A percentile compares a stretch with the other conserved stretches of the same genome.
These are phyloP conservation scores for Lactarius sanguifluus DNA, from an alignment of 768 basidiomycete genomes.

Conservation along the genomic window DNA sequence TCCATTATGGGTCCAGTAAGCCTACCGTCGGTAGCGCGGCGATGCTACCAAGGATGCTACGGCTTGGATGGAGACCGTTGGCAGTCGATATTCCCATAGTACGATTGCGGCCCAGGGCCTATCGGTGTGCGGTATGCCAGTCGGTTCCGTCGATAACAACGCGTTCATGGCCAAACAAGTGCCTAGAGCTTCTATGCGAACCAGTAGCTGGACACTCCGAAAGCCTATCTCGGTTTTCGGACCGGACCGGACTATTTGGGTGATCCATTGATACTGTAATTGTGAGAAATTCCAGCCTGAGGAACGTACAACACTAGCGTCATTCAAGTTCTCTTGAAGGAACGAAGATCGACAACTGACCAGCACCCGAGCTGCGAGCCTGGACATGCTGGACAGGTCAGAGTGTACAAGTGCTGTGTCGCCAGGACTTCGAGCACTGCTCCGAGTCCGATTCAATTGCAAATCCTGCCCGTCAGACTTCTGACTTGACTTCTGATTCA, in stretches of 20 bases:
- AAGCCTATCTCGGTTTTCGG: background rate
- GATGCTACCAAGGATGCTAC: no score
- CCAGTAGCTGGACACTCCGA: background rate
- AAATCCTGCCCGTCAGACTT: no score
- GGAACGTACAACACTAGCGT: background rate
- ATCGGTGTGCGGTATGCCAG: background rate
- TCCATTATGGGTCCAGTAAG: no score
- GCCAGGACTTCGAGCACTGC: no score
- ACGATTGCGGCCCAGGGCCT: background rate
- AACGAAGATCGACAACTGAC: background rate
- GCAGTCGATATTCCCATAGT: background rate
- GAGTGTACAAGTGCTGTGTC: no score
- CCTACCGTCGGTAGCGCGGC: background rate
- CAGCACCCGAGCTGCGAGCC: background rate
- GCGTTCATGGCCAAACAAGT: background rate
- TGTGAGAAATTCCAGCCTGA: background rate
- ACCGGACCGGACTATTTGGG: background rate
- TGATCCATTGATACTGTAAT: background rate
- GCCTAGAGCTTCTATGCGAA: background rate
- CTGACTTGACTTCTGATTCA: no score
- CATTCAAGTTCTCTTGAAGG: background rate
- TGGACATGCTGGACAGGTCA: no score
- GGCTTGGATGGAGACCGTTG: background rate
- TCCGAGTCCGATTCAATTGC: no score
- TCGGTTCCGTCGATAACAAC: background rate